A percentile compares a stretch with the other conserved stretches of the same genome.
Evolutionary conservation across 2,329 filamentous ascomycete genomes (phyloP).

Genomic region (Grosmannia clavigera): DNA sequence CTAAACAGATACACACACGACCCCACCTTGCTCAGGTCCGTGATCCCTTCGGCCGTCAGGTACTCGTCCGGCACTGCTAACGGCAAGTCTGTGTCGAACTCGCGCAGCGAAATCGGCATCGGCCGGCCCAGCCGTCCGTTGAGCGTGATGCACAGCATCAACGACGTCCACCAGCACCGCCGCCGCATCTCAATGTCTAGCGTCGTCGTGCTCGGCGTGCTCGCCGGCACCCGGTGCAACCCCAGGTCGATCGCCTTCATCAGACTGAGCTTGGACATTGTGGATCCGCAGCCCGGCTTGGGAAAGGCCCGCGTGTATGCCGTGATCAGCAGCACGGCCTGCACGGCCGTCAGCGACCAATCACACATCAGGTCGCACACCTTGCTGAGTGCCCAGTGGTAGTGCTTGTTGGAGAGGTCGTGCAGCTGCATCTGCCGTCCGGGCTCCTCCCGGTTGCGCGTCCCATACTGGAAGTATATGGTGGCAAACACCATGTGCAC

Average conservation of each 20-base stretch:
- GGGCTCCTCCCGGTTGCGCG: conserved; percentile 49
- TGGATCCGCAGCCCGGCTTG: conserved; percentile 63
- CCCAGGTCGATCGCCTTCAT: conserved; percentile 62
- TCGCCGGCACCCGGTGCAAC: conserved; percentile 57
- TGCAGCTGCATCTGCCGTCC: conserved; percentile 43
- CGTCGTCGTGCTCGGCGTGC: conserved; percentile 30
- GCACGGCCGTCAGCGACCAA: conserved; percentile 52
- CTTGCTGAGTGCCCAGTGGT: conserved; percentile 60
- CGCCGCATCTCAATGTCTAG: conserved; percentile 67
- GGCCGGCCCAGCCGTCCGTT: conserved; percentile 66
- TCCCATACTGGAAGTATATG: conserved; percentile 66
- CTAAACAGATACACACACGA: conserved; percentile 56
- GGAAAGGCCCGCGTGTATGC: conserved; percentile 65
- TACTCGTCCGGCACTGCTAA: conserved; percentile 59
- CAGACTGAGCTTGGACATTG: conserved; percentile 53
- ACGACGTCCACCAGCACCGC: conserved; percentile 62
- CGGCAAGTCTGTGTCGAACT: conserved; percentile 70
- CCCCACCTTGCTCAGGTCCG: conserved; percentile 35
- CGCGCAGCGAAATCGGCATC: conserved; percentile 59
- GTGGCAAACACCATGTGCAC: conserved; percentile 71
- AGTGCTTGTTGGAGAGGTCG: conserved; percentile 61
- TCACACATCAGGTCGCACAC: conserved; percentile 52
- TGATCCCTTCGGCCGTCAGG: conserved; percentile 50
- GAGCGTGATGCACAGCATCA: conserved; percentile 54
- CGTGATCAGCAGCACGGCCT: conserved; percentile 61